Conservation (phyloP, 2,329 filamentous ascomycete species). For the Lomentospora prolificans region DNA sequence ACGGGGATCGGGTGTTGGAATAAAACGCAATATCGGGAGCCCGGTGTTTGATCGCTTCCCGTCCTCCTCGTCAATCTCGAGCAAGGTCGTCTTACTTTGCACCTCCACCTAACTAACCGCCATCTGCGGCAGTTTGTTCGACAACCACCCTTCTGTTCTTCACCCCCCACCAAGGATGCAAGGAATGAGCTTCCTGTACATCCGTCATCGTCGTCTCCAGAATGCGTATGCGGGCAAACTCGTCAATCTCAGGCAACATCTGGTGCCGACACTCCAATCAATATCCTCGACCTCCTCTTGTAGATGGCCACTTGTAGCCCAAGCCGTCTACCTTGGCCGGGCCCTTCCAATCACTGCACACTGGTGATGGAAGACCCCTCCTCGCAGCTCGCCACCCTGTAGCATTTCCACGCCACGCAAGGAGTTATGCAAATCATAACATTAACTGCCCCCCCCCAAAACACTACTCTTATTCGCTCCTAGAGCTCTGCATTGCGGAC, state of each 20-base stretch:
- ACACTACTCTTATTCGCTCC: background rate
- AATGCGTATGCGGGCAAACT: background rate
- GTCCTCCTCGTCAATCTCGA: background rate
- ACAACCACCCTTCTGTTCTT: background rate
- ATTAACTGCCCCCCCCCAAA: background rate
- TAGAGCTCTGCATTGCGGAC: background rate
- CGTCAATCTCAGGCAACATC: background rate
- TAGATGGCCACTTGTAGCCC: background rate
- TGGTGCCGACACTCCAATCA: background rate
- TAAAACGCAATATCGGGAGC: background rate
- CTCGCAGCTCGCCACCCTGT: background rate
- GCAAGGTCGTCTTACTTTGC: no score
- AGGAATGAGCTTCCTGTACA: background rate
- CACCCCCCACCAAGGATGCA: background rate
- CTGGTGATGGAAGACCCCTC: background rate
- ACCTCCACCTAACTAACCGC: no score
- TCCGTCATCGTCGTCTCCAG: background rate
- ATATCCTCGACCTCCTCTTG: background rate
- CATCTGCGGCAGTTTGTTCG: background rate
- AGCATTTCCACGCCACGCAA: background rate
- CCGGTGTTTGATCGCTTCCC: background rate
- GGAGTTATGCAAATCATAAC: slow-evolving; percentile 3
- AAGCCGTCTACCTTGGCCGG: background rate
- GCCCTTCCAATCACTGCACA: background rate
- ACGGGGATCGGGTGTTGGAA: background rate